These are phyloP conservation scores for Phalaenopsis aphrodite DNA, from an alignment of 106 monocot genomes.

Conservation along the genomic window DNA sequence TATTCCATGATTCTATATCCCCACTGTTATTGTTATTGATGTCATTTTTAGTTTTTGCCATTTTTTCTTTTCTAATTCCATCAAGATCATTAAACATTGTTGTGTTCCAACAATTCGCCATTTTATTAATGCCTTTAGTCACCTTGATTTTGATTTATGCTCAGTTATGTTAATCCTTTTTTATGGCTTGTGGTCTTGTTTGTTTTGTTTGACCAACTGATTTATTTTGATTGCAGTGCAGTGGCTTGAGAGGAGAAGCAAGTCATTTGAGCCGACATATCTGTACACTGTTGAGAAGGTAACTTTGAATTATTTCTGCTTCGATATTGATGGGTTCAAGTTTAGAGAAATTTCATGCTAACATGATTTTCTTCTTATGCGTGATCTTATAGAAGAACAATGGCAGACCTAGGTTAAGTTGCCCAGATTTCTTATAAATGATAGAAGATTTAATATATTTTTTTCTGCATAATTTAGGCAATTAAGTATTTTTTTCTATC, in stretches of 20 bases:
- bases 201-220: constrained; percentile 3
- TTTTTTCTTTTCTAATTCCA: not conserved
- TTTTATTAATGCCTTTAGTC: not conserved
- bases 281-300: constrained; percentile 94
- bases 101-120: not conserved
- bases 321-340: not conserved
- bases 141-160: not conserved
- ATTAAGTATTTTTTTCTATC: too few species aligned
- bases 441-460: too few species aligned
- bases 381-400: not conserved
- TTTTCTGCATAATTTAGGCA: too few species aligned
- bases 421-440: too few species aligned
- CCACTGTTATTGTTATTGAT: not conserved
- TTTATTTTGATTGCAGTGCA: constrained; percentile 44
- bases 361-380: not conserved
- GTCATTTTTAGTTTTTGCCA: not conserved
- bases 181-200: not conserved
- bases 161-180: not conserved
- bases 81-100: not conserved
- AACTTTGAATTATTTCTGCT: constrained; percentile 3
- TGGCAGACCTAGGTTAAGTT: too few species aligned
- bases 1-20: not conserved
- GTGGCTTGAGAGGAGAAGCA: constrained; percentile 88
- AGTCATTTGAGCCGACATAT: constrained; percentile 89
- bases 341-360: not conserved